phyloP scores from a whole-genome alignment of 768 basidiomycete species.

The Kwoniella botswanensis region DNA sequence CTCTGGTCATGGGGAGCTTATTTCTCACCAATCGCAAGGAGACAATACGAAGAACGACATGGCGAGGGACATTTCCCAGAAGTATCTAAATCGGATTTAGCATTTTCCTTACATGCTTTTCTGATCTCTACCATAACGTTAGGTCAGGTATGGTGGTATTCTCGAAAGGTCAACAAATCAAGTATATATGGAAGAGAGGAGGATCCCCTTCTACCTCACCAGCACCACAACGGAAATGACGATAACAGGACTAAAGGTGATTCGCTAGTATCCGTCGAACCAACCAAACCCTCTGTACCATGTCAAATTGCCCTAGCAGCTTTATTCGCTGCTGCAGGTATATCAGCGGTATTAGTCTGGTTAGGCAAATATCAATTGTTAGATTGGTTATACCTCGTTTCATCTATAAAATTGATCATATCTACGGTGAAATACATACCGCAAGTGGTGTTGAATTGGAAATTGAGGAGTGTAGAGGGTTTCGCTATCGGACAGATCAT shows the following conservation, averaged over 20 bases:
- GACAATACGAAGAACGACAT: constrained; percentile 58
- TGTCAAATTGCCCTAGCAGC: constrained; percentile 39
- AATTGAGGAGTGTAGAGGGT: constrained; percentile 55
- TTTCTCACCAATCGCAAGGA: constrained; percentile 50
- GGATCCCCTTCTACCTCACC: not conserved
- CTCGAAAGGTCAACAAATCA: constrained; percentile 23
- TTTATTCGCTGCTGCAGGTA: constrained; percentile 38
- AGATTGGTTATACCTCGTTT: constrained; percentile 55
- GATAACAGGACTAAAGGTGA: not conserved
- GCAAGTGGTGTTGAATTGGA: constrained; percentile 59
- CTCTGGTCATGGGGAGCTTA: constrained; percentile 57
- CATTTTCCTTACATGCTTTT: constrained; percentile 59
- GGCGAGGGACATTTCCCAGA: constrained; percentile 56
- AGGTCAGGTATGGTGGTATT: constrained; percentile 57
- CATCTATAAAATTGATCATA: constrained; percentile 58
- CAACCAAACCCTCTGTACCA: constrained; percentile 26
- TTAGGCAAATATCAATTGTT: constrained; percentile 39
- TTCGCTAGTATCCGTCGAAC: not conserved
- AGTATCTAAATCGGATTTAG: constrained; percentile 59
- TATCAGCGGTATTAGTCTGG: constrained; percentile 41
- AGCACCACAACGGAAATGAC: not conserved
- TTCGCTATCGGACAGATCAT: constrained; percentile 49
- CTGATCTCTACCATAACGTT: constrained; percentile 53
- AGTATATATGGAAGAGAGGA: constrained; percentile 13
- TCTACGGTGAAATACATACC: constrained; percentile 60